A percentile compares a stretch with the other conserved stretches of the same genome.
phyloP scores from a whole-genome alignment of 805 yeast genomes.

The Kodamaea laetipori region DNA sequence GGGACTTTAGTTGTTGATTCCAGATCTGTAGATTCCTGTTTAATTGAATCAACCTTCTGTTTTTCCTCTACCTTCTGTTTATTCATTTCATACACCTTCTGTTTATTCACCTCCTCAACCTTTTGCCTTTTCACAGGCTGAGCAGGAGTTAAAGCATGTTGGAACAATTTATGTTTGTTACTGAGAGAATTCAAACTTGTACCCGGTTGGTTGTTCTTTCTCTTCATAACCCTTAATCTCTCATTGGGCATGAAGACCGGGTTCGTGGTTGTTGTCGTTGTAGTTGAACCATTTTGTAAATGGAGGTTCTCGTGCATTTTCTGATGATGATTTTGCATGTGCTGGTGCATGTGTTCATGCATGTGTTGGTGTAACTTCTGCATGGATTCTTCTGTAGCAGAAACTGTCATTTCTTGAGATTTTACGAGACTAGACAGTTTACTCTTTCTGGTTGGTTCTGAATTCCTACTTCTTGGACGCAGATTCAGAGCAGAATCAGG shows the following conservation, averaged over 20 bases:
- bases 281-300: too few relatives aligned
- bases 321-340: not conserved
- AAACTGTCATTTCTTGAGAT: not conserved
- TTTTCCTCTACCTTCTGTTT: too few relatives aligned
- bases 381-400: slow-evolving; percentile 1
- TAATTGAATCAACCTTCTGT: not conserved
- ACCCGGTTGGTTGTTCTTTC: slow-evolving; percentile 18
- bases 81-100: too few relatives aligned
- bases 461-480: too few relatives aligned
- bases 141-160: slow-evolving; percentile 24
- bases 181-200: not conserved
- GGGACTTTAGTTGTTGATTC: too few relatives aligned
- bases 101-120: not conserved
- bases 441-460: too few relatives aligned
- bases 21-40: not conserved
- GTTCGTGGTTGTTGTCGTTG: slow-evolving; percentile 2
- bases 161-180: slow-evolving; percentile 18
- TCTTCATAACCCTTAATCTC: slow-evolving; percentile 26
- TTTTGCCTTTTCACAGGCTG: slow-evolving; percentile 20
- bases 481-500: too few relatives aligned
- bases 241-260: slow-evolving; percentile 28
- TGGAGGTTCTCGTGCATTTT: too few relatives aligned
- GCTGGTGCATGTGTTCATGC: slow-evolving; percentile 6
- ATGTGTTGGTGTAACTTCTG: slow-evolving; percentile 1
- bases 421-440: too few relatives aligned